Evolutionary conservation across 768 basidiomycete genomes (phyloP), one percentile per base, ranked within the genome.

Genomic region (Naganishia vishniacii): DNA sequence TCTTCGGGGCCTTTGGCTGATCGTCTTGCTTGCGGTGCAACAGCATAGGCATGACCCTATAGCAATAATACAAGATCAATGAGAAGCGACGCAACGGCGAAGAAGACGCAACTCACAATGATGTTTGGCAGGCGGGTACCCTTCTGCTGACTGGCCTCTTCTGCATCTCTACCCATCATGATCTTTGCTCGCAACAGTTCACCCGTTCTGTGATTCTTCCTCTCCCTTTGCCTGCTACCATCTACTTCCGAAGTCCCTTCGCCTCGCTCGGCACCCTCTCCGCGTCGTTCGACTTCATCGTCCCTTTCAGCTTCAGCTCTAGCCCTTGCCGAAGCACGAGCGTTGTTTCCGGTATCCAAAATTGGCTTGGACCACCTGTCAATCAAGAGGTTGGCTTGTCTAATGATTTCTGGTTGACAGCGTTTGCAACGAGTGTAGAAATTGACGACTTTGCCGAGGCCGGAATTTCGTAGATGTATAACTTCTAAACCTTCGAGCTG

Each of bases 381-480:
- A 42, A 98, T 85, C 64, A 99, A 87, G 51, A 87, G 84, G 66
- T 86, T 83, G 11, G 94, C 93, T 45, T 84, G 84, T 59, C 89
- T 85, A n/a, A 81, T 78, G 61, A 99, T 86, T 59, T 87, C 85
- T 0, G 88, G 82, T 4, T 87, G 86, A 48, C 91, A 91, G 47
- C 91, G 87, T 75, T 88, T 90, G 81, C 88, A 89, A 73, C 92
- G 92, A 25, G 92, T 94, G 81, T 99, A 99, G 79, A 98, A 98
- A 29, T 94, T 80, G 41, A 98, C 81, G 69, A 98, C 83, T 64
- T 87, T 86, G 16, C 95, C 95, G 4, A 99, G 82, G 0, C 86
- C 85, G 0, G 89, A 89, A 74, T 94, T 90, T 75, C 93, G 94
- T 70, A 99, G 86, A 5, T 89, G 28, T 6, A 53, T 56, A 12